These are phyloP conservation scores for Fusarium globosum DNA, from an alignment of 2,329 filamentous ascomycete species.

Conservation along the genomic window DNA sequence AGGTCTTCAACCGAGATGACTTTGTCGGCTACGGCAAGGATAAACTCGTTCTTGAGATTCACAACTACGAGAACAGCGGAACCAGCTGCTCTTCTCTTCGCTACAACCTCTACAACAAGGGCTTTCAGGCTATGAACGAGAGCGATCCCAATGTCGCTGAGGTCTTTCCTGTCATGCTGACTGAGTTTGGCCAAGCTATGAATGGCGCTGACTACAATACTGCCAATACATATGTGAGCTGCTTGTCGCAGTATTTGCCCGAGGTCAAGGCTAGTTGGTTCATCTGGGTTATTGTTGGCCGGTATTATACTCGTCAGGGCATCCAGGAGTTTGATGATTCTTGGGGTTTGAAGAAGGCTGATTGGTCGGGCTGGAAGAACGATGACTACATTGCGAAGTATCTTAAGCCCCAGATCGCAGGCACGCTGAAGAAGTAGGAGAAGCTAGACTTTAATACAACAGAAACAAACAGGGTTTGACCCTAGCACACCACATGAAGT, in stretches of 20 bases:
- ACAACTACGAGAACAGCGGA: slow-evolving; percentile 68
- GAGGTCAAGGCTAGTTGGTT: slow-evolving; percentile 64
- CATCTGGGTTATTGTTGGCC: slow-evolving; percentile 67
- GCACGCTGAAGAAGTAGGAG: not conserved
- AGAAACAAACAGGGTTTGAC: not conserved
- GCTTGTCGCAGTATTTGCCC: slow-evolving; percentile 61
- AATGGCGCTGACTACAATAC: slow-evolving; percentile 56
- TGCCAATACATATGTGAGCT: slow-evolving; percentile 60
- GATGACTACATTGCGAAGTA: slow-evolving; percentile 53
- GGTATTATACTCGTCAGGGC: slow-evolving; percentile 67
- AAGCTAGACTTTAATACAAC: fast-evolving
- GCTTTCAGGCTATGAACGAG: slow-evolving; percentile 63
- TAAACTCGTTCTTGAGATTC: slow-evolving; percentile 70
- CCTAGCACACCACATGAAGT: not conserved
- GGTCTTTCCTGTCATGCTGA: slow-evolving; percentile 56
- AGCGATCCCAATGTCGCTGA: slow-evolving; percentile 51
- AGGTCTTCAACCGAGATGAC: slow-evolving; percentile 56
- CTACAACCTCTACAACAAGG: slow-evolving; percentile 60
- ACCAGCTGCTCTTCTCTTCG: slow-evolving; percentile 60
- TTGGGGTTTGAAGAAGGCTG: slow-evolving; percentile 66
- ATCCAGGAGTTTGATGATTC: slow-evolving; percentile 66
- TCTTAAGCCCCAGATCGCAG: slow-evolving; percentile 17
- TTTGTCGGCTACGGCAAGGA: slow-evolving; percentile 60
- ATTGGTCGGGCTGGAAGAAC: slow-evolving; percentile 64
- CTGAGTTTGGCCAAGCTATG: slow-evolving; percentile 66